Evolutionary conservation across 306 rosid genomes (phyloP).

Genomic region (Clitoria ternatea): DNA sequence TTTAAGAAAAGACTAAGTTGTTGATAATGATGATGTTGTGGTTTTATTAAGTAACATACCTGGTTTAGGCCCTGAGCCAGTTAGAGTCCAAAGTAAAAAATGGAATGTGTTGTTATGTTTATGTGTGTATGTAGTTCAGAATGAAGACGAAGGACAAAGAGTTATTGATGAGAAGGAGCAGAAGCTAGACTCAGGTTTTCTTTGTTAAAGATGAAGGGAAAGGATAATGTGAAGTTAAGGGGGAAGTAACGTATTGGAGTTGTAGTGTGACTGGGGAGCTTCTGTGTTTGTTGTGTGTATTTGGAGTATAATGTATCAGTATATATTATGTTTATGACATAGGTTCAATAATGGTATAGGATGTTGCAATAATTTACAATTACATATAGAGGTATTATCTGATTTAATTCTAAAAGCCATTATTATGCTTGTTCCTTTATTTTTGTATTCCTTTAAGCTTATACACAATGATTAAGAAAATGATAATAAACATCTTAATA

Average conservation of each 20-base stretch:
- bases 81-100: constrained; percentile 41
- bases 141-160: constrained; percentile 23
- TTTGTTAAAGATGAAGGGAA: background rate
- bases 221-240: background rate
- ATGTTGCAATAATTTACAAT: no score
- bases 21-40: background rate
- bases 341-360: no score
- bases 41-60: background rate
- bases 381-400: no score
- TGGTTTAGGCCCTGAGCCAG: background rate
- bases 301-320: background rate
- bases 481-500: no score
- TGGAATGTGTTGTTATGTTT: constrained; percentile 16
- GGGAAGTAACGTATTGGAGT: background rate
- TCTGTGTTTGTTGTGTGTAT: background rate
- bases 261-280: constrained; percentile 17
- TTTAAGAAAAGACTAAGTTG: constrained; percentile 1
- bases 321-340: background rate
- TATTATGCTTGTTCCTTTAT: no score
- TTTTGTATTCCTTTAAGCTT: no score
- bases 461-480: no score
- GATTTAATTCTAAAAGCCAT: no score
- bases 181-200: background rate
- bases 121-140: constrained; percentile 28
- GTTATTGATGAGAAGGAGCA: constrained; percentile 20